Base-by-base conservation (phyloP, 345 rosid genomes). In the Cardamine occulta region DNA sequence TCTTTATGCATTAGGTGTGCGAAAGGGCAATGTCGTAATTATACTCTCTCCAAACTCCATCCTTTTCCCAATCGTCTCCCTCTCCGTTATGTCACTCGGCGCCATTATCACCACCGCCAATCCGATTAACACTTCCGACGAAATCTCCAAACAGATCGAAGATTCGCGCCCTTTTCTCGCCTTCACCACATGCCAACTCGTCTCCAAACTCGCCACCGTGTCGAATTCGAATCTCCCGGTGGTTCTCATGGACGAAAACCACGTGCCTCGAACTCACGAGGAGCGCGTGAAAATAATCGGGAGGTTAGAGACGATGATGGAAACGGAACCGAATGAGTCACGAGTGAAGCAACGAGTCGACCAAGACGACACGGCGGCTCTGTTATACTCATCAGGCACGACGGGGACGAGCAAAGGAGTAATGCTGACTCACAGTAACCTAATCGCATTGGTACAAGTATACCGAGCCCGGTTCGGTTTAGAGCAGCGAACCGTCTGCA, bases 371-470 rank as follows among this genome's bases (percentile, higher is more conserved):
- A 86, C 90, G 17, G 96, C 97, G 17, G 88, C 91, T 29, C 82
- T 94, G 14, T 89, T 94, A 10, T 94, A 91, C 84, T 94, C 97
- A 1, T 94, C 98, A 3, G 96, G 98, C 26, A 94, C 98, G 19
- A 90, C 96, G 31, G 97, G 98, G 45, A 87, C 70, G 9, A 94
- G 96, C 76, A 94, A 94, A 56, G 97, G 98, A 1, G 97, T 94
- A 70, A 85, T 86, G 21, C 70, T 95, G 45, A 86, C 91, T 4
- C 98, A 94, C 74, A 74, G 85, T 1, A 91, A 83, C 75, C 66
- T 91, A 24, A 91, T 91, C 49, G 89, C 95, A 0, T 79, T 86
- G 89, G 94, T 86, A 26, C 81, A 86, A 56, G 80, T 77, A 0
- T 31, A 83, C 18, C 44, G 82, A 3, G 71, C 31, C 56, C 70